Evolutionary conservation across 2,329 filamentous ascomycete species (phyloP).

Genomic region (Fusarium continuum): DNA sequence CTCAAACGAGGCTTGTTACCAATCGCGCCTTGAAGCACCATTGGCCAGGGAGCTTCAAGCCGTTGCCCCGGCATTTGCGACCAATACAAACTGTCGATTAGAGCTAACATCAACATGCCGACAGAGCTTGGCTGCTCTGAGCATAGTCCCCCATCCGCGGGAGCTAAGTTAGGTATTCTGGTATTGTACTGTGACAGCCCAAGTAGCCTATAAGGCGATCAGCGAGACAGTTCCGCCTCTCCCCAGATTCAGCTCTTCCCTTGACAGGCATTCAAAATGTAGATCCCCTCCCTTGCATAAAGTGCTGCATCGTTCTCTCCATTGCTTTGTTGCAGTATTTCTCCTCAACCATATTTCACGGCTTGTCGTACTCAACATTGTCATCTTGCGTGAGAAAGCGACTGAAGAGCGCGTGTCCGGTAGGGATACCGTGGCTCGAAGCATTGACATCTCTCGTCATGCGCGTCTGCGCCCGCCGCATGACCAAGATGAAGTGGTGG

Average conservation of each 20-base stretch:
- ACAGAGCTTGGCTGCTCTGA: not conserved
- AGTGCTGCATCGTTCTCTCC: not conserved
- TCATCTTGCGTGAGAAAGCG: not conserved
- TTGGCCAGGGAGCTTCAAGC: not conserved
- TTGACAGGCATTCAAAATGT: not conserved
- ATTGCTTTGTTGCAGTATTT: not conserved
- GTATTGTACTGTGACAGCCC: too few relatives aligned
- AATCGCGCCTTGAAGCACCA: not conserved
- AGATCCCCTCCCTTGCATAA: not conserved
- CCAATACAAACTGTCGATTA: not conserved
- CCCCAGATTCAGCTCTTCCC: not conserved
- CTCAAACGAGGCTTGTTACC: not conserved
- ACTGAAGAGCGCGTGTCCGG: not conserved
- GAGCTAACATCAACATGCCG: not conserved
- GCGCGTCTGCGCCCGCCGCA: slow-evolving; percentile 29
- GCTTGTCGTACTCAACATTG: not conserved
- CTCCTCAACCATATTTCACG: not conserved
- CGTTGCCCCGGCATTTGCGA: not conserved
- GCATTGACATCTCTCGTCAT: slow-evolving; percentile 28
- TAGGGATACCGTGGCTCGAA: slow-evolving; percentile 37
- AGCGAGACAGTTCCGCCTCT: slow-evolving; percentile 1
- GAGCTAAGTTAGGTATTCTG: not conserved
- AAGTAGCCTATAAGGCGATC: not conserved
- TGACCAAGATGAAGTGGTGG: slow-evolving; percentile 38
- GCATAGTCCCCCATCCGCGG: not conserved